Percentiles rank a stretch among this genome's conserved stretches.
Evolutionary conservation across 371 early-diverging fungal genomes (phyloP).

Genomic region (Capillidium heterosporum): DNA sequence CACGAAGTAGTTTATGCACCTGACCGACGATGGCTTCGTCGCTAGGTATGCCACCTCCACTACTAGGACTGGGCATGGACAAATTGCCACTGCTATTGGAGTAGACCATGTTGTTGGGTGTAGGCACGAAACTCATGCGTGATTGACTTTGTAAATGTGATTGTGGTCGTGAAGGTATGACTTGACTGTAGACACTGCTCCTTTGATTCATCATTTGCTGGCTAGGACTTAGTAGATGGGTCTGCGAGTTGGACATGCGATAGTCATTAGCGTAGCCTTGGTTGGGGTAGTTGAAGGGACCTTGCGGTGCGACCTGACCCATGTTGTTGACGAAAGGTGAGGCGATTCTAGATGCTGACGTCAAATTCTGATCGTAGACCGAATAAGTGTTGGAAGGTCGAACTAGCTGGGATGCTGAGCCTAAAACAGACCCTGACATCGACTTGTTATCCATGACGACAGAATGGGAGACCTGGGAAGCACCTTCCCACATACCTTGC

Average conservation of each 20-base stretch:
- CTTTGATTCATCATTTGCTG: not conserved
- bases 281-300: too few species aligned
- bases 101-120: not conserved
- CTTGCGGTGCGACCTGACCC: too few species aligned
- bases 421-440: not conserved
- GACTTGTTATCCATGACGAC: not conserved
- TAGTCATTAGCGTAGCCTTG: too few species aligned
- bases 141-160: not conserved
- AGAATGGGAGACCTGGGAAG: slow-evolving; percentile 3
- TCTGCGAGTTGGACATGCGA: not conserved
- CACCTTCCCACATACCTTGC: slow-evolving; percentile 26
- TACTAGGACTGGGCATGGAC: not conserved
- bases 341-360: not conserved
- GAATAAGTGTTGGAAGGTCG: not conserved
- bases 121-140: not conserved
- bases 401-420: not conserved
- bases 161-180: too few species aligned
- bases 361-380: not conserved
- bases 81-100: not conserved
- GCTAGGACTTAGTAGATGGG: not conserved
- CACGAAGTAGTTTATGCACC: slow-evolving; percentile 58
- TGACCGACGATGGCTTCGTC: slow-evolving; percentile 42
- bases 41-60: not conserved
- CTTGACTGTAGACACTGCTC: too few species aligned
- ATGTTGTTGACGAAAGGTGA: too few species aligned